Base-by-base conservation (phyloP, 495 filamentous ascomycete species). In the Aspergillus ostianus region DNA sequence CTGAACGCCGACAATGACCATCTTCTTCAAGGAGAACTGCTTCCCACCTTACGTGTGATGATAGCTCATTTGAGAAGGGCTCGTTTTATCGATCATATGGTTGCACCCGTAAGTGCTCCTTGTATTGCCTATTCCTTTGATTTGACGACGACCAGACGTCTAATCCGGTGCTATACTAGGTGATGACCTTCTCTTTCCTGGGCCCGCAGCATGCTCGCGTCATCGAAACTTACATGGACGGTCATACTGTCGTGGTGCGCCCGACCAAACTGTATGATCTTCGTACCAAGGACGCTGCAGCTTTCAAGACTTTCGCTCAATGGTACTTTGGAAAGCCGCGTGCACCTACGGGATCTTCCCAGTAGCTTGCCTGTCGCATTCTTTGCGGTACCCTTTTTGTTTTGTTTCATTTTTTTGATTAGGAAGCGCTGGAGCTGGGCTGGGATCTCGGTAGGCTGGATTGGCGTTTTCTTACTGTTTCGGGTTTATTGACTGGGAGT, bases 151-250 rank as follows among this genome's bases (percentile, higher is more conserved):
- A n/a, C 9, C 51, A 4, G 13, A 32, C 6, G 0, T 51, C 20
- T 54, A 26, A 29, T 53, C 27, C 17, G 8, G 2, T 46, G 17
- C 21, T n/a, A 15, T 8, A 9, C 6, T 36, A 59, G 57, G 29
- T 59, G 12, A 50, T 59, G 46, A 21, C 47, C 6, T 59, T 59
- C 19, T 59, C 57, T 46, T 54, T 59, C 19, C 8, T 59, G 48
- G 57, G 57, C 8, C 57, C 57, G 8, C 57, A 59, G 57, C 57
- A 59, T 55, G 57, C 57, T 44, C 29, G 57, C 20, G 21, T 59
- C 18, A 59, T 59, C 36, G 57, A 59, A 55, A 30, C 50, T 20
- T 54, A 59, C 50, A 23, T 54, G 51, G 57, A 59, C 21, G 57
- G 57, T 50, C 51, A 41, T 51, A 53, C 26, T 29, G n/a, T 59